Evolutionary conservation across 177 flowering plant genomes (phyloP), one percentile per base, ranked within the genome.

Genomic region (Vitis hybrid): DNA sequence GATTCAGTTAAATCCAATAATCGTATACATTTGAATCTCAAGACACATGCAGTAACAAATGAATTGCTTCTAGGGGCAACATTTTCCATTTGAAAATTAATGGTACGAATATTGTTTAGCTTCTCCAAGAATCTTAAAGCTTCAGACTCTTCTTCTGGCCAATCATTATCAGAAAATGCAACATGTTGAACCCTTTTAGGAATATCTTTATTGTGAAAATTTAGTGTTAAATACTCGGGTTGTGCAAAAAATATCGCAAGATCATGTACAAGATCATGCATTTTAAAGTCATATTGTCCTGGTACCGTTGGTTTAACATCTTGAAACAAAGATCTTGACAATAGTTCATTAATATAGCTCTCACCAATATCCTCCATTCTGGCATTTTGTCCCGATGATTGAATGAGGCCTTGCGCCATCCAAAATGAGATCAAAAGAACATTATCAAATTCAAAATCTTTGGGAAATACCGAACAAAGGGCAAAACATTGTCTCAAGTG

Each of bases 181-280:
- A 67, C 50, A 56, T 67, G 61, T 10, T 22, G 50, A 39, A 67
- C 15, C 6, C 60, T 33, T 39, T 39, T 12, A 6, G 45, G 45
- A 6, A 33, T 33, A 31, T 51, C 15, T 51, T 51, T 26, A 51
- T 0, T 10, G 18, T 31, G 12, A n/a, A n/a, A 4, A 13, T n/a
- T 18, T 20, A 11, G 0, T 49, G 1, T 50, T 1, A 2, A 1
- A 33, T 0, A 53, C 5, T 65, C 60, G 0, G 18, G 29, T 22
- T n/a, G 3, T 53, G 59, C 20, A 4, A 70, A 48, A 4, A 61
- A 63, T 0, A 20, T 31, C 15, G 69, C 69, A 19, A 71, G 74
- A 57, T 71, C 74, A n/a, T 71, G 74, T 2, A 71, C 22, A 8
- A 71, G 63, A 56, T 71, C 74, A 39, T 71, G 74, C 57, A 71